Conservation (phyloP, 306 rosid species). For the Vigna hirtella region DNA sequence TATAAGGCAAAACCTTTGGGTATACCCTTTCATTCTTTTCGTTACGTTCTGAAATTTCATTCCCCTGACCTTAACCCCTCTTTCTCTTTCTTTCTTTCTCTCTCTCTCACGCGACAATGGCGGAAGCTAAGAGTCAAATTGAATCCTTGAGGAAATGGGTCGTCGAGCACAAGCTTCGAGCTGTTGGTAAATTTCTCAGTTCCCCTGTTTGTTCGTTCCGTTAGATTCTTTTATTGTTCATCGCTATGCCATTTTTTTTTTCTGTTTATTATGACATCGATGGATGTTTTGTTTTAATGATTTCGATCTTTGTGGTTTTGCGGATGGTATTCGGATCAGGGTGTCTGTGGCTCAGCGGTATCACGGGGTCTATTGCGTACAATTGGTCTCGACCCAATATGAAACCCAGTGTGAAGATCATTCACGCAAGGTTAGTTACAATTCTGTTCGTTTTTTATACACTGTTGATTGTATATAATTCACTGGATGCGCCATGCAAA, state of each 20-base stretch:
- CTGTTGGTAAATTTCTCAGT: conserved; percentile 71
- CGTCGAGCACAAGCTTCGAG: conserved; percentile 86
- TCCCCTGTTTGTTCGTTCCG: neutral
- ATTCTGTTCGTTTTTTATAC: neutral
- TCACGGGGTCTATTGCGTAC: conserved; percentile 88
- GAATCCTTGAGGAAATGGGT: conserved; percentile 82
- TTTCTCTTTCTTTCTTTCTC: neutral
- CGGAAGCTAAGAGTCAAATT: conserved; percentile 68
- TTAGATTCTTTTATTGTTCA: neutral
- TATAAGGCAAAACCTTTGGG: neutral
- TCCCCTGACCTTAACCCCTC: neutral
- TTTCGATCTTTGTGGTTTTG: conserved; percentile 13
- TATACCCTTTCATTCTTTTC: neutral
- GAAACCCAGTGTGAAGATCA: conserved; percentile 93
- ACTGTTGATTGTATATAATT: neutral
- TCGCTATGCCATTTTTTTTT: neutral
- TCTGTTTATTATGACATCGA: neutral
- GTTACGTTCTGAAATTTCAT: neutral
- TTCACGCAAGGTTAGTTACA: conserved; percentile 78
- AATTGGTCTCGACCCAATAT: conserved; percentile 96
- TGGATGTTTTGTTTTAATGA: neutral
- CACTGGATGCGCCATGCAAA: conserved; percentile 8
- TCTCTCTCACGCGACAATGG: conserved; percentile 52
- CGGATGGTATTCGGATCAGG: conserved; percentile 54
- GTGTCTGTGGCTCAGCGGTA: conserved; percentile 84